phyloP scores from a whole-genome alignment of 2,329 filamentous ascomycete genomes.

The Davidsoniella eucalypti region DNA sequence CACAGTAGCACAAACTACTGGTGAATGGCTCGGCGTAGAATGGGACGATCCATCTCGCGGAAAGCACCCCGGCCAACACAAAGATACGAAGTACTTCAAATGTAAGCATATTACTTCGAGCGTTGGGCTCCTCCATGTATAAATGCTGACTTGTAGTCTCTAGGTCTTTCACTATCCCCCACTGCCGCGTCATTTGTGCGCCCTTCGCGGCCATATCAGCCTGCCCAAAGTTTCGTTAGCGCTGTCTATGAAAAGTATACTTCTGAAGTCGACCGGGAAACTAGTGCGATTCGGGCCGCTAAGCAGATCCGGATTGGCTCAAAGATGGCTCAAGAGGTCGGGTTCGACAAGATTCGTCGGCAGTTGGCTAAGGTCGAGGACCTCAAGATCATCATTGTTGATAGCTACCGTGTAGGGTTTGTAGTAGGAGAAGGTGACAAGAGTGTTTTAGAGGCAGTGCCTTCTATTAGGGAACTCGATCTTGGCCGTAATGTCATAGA shows the following conservation, averaged over 20 bases:
- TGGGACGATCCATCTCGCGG: slow-evolving; percentile 81
- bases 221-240: slow-evolving; percentile 55
- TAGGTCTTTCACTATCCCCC: slow-evolving; percentile 43
- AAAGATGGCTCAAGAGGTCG: slow-evolving; percentile 84
- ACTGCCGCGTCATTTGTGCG: slow-evolving; percentile 79
- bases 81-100: slow-evolving; percentile 63
- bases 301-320: slow-evolving; percentile 49
- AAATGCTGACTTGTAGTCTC: background rate
- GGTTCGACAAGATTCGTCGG: slow-evolving; percentile 79
- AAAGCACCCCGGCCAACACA: slow-evolving; percentile 78
- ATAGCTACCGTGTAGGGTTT: slow-evolving; percentile 48
- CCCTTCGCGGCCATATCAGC: slow-evolving; percentile 53
- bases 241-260: slow-evolving; percentile 77
- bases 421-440: slow-evolving; percentile 20
- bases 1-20: slow-evolving; percentile 55
- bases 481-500: slow-evolving; percentile 72
- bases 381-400: slow-evolving; percentile 65
- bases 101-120: slow-evolving; percentile 35
- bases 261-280: slow-evolving; percentile 27
- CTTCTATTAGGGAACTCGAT: slow-evolving; percentile 62
- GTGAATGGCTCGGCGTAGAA: slow-evolving; percentile 84
- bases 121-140: too few species aligned
- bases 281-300: slow-evolving; percentile 15
- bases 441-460: slow-evolving; percentile 35
- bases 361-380: slow-evolving; percentile 65